Conservation (phyloP, 768 basidiomycete genomes). For the Suillus decipiens region DNA sequence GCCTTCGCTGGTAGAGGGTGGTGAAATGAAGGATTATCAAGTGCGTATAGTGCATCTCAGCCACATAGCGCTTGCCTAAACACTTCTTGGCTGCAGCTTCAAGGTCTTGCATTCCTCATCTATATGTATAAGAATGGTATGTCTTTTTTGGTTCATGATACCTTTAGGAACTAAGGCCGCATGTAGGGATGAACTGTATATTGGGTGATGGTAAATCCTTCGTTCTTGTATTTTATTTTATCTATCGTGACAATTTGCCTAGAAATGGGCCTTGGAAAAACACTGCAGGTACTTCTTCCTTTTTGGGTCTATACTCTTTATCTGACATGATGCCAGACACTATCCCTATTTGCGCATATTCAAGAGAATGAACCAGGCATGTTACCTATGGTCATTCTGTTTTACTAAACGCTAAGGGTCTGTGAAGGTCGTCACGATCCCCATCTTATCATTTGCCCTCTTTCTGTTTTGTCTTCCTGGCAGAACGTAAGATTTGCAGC, state of each 20-base stretch:
- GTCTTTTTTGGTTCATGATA: constrained; percentile 8
- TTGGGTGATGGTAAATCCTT: constrained; percentile 61
- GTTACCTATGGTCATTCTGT: constrained; percentile 3
- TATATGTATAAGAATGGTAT: constrained; percentile 68
- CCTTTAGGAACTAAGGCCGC: constrained; percentile 1
- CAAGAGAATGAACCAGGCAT: constrained; percentile 51
- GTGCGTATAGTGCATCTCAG: constrained; percentile 27
- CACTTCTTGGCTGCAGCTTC: constrained; percentile 37
- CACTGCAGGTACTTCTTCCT: constrained; percentile 47
- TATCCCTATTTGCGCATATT: constrained; percentile 69
- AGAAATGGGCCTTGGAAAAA: constrained; percentile 69
- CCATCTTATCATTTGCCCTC: constrained; percentile 72
- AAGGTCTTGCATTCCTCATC: constrained; percentile 65
- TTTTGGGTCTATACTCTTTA: not conserved
- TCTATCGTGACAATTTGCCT: constrained; percentile 3
- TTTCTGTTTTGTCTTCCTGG: constrained; percentile 67
- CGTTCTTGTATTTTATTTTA: not conserved
- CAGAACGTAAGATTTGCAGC: constrained; percentile 39
- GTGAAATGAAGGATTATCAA: constrained; percentile 75
- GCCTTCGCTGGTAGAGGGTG: constrained; percentile 52
- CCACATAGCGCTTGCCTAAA: constrained; percentile 3
- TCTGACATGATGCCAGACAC: constrained; percentile 37
- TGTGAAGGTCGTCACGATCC: constrained; percentile 47
- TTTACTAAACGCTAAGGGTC: not conserved
- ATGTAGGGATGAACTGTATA: constrained; percentile 64